These are phyloP conservation scores for Apiotrichum siamense DNA, from an alignment of 1,284 basidiomycete genomes.

Conservation along the genomic window DNA sequence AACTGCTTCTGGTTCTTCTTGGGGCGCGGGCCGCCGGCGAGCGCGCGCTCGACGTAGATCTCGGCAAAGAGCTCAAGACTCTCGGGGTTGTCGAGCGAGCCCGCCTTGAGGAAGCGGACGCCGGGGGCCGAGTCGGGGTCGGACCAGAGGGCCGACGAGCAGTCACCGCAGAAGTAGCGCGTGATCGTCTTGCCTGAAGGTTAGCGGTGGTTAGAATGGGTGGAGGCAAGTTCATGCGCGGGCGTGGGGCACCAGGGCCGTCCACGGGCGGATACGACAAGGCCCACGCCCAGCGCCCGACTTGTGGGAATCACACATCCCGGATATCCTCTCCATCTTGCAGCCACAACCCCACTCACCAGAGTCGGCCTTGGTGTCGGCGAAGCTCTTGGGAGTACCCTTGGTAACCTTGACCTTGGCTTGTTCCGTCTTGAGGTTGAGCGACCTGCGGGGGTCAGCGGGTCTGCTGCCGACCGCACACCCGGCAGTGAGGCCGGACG, in stretches of 20 bases:
- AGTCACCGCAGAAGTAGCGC: slow-evolving; percentile 27
- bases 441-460: slow-evolving; percentile 6
- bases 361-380: slow-evolving; percentile 8
- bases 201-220: neutral
- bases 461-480: too few relatives aligned
- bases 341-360: too few relatives aligned
- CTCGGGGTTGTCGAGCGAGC: slow-evolving; percentile 9
- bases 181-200: slow-evolving; percentile 19
- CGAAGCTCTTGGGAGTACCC: slow-evolving; percentile 11
- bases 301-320: too few relatives aligned
- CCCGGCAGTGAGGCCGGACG: neutral
- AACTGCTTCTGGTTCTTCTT: slow-evolving; percentile 16
- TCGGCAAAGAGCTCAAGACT: slow-evolving; percentile 10
- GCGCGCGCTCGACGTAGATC: slow-evolving; percentile 15
- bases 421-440: slow-evolving; percentile 10
- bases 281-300: too few relatives aligned
- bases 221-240: neutral
- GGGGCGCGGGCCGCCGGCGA: neutral
- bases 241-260: too few relatives aligned
- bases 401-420: slow-evolving; percentile 13
- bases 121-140: slow-evolving; percentile 14
- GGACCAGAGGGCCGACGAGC: slow-evolving; percentile 19
- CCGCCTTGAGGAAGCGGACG: slow-evolving; percentile 14
- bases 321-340: too few relatives aligned
- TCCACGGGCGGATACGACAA: too few relatives aligned